These are phyloP conservation scores for Neobulgaria alba DNA, from an alignment of 2,329 filamentous ascomycete species.

Conservation along the genomic window DNA sequence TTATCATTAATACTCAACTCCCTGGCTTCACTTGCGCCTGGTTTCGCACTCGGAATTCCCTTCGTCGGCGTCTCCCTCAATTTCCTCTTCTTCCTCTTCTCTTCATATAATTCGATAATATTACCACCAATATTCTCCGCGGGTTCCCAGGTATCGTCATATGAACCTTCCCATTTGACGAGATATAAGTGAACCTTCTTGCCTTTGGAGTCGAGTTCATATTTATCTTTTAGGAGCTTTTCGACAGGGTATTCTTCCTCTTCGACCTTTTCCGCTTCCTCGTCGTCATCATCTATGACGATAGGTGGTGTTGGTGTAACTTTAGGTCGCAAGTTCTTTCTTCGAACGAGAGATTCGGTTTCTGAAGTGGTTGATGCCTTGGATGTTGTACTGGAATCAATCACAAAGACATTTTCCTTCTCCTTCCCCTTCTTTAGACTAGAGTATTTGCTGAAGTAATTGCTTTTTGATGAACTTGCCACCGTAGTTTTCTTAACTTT, in stretches of 20 bases:
- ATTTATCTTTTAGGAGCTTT: slow-evolving; percentile 15
- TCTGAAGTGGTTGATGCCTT: background rate
- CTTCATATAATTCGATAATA: background rate
- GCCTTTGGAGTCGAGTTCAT: slow-evolving; percentile 7
- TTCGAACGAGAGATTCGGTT: background rate
- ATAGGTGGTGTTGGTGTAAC: background rate
- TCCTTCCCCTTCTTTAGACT: background rate
- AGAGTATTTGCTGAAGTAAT: background rate
- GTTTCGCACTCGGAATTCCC: too few relatives aligned
- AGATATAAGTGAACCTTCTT: slow-evolving; percentile 14
- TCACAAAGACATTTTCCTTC: background rate
- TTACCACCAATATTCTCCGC: slow-evolving; percentile 14
- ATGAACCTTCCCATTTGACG: slow-evolving; percentile 24
- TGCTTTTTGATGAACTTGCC: background rate
- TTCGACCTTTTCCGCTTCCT: slow-evolving; percentile 1
- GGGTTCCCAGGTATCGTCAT: slow-evolving; percentile 22
- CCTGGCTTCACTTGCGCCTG: too few relatives aligned
- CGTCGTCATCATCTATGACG: background rate
- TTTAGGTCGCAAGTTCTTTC: background rate
- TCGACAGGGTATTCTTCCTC: slow-evolving; percentile 17
- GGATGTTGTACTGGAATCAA: background rate
- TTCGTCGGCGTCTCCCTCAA: too few relatives aligned
- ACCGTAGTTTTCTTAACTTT: background rate
- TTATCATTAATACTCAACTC: too few relatives aligned
- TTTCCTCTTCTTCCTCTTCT: background rate